Base-by-base conservation (phyloP, 1,284 basidiomycete species). In the Ceratobasidium sp. region DNA sequence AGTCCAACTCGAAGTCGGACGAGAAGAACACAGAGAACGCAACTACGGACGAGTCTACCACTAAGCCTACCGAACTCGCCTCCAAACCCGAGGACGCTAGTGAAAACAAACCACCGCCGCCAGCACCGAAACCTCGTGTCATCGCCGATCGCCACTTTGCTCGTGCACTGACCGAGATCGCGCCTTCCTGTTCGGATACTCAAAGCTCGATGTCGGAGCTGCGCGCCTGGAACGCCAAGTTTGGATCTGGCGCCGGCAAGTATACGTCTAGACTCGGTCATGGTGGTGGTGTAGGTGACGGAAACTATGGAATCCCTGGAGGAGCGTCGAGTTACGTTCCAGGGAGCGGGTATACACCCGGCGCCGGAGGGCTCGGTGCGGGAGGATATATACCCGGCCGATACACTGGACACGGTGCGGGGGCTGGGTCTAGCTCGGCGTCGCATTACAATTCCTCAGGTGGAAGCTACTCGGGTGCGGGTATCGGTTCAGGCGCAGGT, bases 151-250 rank as follows among this genome's bases (percentile, higher is more conserved):
- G 87, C 78, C 93, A 97, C 83, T 97, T 97, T 83, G 87, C 87
- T 50, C 92, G 92, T 81, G 95, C 95, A 0, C 87, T 96, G 68
- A 91, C 89, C 81, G 95, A 97, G 84, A 96, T 97, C 80, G 92
- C 93, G 1, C 94, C 95, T 10, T 95, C 93, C 0, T 92, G 92
- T 0, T 95, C 94, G 4, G 96, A 96, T 84, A 88, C 91, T 13
- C 84, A 94, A 9, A 94, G 94, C 59, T 93, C 90, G 65, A 88
- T 97, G 57, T 87, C 92, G 1, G 95, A 94, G 80, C 86, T 97
- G 80, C 90, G 94, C 64, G 95, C 92, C 85, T 97, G 95, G 95
- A 96, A 96, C 79, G 93, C 96, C 61, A 93, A 96, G 83, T 97
- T 96, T 83, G 96, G 95, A 40, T 95, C 96, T 71, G 79, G 79